These are phyloP conservation scores for Monosporascus sp. DNA, from an alignment of 2,329 filamentous ascomycete genomes.

Conservation along the genomic window DNA sequence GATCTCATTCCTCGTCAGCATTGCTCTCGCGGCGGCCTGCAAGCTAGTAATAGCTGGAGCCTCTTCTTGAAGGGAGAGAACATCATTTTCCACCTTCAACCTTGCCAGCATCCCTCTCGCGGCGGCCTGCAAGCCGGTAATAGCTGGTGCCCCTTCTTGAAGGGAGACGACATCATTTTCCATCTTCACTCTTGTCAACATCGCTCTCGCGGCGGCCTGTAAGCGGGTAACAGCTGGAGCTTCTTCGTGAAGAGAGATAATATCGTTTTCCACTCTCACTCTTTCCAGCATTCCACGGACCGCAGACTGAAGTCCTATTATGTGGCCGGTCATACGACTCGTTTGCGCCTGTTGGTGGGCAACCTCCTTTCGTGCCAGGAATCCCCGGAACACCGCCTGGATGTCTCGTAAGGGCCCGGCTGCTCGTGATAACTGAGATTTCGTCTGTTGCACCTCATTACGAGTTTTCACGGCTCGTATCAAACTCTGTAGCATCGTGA, in stretches of 20 bases:
- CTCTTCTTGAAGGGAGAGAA: slow-evolving; percentile 47
- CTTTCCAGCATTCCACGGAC: slow-evolving; percentile 64
- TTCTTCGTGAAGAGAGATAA: slow-evolving; percentile 19
- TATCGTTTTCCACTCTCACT: slow-evolving; percentile 39
- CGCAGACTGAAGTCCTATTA: slow-evolving; percentile 59
- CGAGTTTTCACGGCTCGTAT: slow-evolving; percentile 65
- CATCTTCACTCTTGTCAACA: slow-evolving; percentile 49
- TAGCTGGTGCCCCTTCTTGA: slow-evolving; percentile 42
- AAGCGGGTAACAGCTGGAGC: slow-evolving; percentile 12
- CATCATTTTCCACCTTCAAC: slow-evolving; percentile 34
- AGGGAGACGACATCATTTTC: slow-evolving; percentile 47
- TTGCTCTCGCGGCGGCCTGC: slow-evolving; percentile 63
- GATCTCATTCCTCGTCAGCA: slow-evolving; percentile 53
- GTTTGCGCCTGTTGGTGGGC: slow-evolving; percentile 53
- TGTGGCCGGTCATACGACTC: slow-evolving; percentile 43
- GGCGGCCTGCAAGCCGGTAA: slow-evolving; percentile 58
- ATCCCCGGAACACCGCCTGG: slow-evolving; percentile 63
- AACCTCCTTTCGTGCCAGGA: slow-evolving; percentile 56
- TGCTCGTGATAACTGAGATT: slow-evolving; percentile 56
- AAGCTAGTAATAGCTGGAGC: slow-evolving; percentile 48
- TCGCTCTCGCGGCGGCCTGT: slow-evolving; percentile 12
- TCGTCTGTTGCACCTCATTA: slow-evolving; percentile 50
- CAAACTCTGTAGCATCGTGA: slow-evolving; percentile 78
- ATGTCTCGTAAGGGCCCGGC: slow-evolving; percentile 61
- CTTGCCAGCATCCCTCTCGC: slow-evolving; percentile 56